These are phyloP conservation scores for Xylaria sp. DNA, from an alignment of 495 filamentous ascomycete species.

Conservation along the genomic window DNA sequence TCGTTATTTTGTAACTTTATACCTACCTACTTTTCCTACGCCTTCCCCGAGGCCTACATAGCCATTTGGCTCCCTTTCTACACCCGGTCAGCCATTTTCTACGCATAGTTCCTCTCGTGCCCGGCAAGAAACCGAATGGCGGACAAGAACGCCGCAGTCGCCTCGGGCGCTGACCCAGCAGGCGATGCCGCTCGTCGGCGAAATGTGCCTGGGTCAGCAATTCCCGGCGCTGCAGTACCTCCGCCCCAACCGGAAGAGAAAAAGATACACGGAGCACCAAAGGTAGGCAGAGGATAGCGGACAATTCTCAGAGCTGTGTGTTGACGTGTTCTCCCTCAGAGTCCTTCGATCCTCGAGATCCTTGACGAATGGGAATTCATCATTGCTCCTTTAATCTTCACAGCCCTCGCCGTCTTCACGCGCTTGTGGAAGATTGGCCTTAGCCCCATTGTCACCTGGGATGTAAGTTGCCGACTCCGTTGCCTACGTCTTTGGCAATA, in stretches of 20 bases:
- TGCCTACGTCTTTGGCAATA: not conserved
- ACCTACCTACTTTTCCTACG: constrained; percentile 23
- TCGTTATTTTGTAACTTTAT: constrained; percentile 35
- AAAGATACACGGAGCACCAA: constrained; percentile 64
- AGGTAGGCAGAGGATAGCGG: constrained; percentile 52
- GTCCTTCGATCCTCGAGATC: constrained; percentile 63
- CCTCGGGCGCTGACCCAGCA: constrained; percentile 68
- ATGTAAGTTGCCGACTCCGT: constrained; percentile 66
- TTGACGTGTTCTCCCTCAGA: constrained; percentile 36
- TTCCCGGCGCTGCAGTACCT: constrained; percentile 43
- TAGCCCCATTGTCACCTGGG: constrained; percentile 97
- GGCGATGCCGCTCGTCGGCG: constrained; percentile 76
- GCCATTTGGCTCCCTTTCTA: not conserved
- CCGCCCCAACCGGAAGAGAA: constrained; percentile 64
- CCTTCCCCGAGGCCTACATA: constrained; percentile 11
- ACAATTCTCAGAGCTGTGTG: not conserved
- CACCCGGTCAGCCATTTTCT: not conserved
- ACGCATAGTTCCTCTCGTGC: not conserved
- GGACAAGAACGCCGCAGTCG: constrained; percentile 57
- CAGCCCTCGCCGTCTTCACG: constrained; percentile 88
- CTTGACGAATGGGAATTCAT: constrained; percentile 85
- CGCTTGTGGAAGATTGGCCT: constrained; percentile 94
- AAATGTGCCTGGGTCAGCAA: constrained; percentile 66
- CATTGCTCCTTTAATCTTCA: constrained; percentile 88
- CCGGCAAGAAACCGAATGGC: constrained; percentile 49